These are phyloP conservation scores for Debaryomyces coudertii DNA, from an alignment of 1,139 yeast species.

Conservation along the genomic window DNA sequence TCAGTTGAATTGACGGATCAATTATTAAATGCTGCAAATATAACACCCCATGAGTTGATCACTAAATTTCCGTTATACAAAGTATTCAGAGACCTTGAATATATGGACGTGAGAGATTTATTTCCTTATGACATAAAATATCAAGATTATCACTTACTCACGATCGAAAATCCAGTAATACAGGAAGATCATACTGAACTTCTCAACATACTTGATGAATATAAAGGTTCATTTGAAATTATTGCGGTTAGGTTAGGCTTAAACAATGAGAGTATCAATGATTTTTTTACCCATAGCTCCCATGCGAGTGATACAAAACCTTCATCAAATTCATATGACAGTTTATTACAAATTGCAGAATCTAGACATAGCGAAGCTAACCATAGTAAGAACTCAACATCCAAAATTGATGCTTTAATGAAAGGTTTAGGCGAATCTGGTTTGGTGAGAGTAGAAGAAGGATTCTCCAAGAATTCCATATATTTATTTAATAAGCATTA, in stretches of 20 bases:
- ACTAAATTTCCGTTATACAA: constrained; percentile 9
- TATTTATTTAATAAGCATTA: constrained; percentile 19
- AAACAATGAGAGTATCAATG: constrained; percentile 17
- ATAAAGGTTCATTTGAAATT: constrained; percentile 27
- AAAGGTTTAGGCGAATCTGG: constrained; percentile 35
- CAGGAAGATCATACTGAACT: constrained; percentile 26
- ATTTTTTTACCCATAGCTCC: constrained; percentile 18
- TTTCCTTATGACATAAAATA: constrained; percentile 40
- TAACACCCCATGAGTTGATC: constrained; percentile 8
- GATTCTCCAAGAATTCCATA: constrained; percentile 23
- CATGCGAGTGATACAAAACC: constrained; percentile 1
- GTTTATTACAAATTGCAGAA: constrained; percentile 22
- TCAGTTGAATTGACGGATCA: constrained; percentile 10
- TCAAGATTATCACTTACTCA: constrained; percentile 30
- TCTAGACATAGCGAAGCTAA: constrained; percentile 7
- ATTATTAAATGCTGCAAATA: constrained; percentile 7
- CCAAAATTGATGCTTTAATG: constrained; percentile 22
- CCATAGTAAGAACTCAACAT: neutral
- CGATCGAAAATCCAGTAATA: constrained; percentile 32
- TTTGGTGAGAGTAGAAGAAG: constrained; percentile 30
- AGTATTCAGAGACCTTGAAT: constrained; percentile 8
- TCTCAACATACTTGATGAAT: constrained; percentile 23
- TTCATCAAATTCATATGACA: constrained; percentile 17
- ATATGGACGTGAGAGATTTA: constrained; percentile 14
- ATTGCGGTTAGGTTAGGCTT: constrained; percentile 33